These are phyloP conservation scores for Aulographum hederae DNA, from an alignment of 2,329 filamentous ascomycete genomes.

Conservation along the genomic window DNA sequence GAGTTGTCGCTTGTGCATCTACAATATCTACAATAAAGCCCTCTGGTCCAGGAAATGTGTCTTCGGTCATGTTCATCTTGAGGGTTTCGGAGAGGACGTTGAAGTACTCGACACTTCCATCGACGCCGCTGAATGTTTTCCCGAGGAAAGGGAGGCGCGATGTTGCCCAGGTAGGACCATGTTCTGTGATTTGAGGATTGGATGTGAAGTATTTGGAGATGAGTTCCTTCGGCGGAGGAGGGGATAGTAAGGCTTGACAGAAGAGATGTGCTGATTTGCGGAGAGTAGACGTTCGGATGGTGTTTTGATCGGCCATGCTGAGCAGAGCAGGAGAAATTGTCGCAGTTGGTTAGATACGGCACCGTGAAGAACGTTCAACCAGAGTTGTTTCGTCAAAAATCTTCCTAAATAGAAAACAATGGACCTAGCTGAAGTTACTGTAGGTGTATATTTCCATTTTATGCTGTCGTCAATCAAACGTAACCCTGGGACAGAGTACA, in stretches of 20 bases:
- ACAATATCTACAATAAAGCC: conserved; percentile 14
- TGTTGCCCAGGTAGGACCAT: conserved; percentile 20
- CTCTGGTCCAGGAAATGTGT: conserved; percentile 15
- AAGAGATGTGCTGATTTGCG: conserved; percentile 12
- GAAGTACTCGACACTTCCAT: conserved; percentile 22
- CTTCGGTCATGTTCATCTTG: conserved; percentile 13
- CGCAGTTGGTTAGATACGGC: no score
- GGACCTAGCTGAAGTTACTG: no score
- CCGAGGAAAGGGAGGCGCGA: conserved; percentile 20
- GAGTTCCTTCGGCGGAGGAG: conserved; percentile 10
- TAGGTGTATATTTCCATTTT: no score
- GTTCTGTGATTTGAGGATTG: conserved; percentile 20
- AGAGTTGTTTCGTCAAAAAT: no score
- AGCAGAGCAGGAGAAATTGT: no score
- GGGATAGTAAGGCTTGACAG: conserved; percentile 12
- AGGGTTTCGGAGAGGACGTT: conserved; percentile 14
- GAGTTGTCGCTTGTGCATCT: conserved; percentile 12
- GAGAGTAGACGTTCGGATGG: conserved; percentile 6
- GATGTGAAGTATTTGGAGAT: conserved; percentile 12
- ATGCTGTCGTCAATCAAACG: no score
- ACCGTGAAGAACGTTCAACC: no score
- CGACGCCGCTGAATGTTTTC: conserved; percentile 13
- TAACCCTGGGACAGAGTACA: no score
- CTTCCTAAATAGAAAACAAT: no score
- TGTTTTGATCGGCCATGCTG: no score